These are phyloP conservation scores for Nannochloris sp. DNA, from an alignment of 139 green algal species.

Conservation along the genomic window DNA sequence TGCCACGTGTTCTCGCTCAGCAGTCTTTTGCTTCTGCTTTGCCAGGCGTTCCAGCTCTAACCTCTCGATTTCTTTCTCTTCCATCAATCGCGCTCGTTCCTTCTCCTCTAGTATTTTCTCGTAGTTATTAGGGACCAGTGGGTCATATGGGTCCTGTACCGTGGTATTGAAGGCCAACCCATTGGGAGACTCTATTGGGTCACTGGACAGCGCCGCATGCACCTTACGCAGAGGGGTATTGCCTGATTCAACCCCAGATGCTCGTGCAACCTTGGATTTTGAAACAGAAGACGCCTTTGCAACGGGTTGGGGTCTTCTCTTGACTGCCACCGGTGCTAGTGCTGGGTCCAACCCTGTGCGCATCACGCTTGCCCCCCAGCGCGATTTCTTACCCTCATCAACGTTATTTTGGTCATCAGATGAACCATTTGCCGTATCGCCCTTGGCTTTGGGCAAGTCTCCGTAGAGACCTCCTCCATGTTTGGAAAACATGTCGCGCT, in stretches of 20 bases:
- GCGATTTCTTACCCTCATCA: not conserved
- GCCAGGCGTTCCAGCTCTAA: conserved; percentile 28
- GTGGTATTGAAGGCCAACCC: not conserved
- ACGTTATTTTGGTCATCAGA: not conserved
- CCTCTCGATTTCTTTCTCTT: conserved; percentile 58
- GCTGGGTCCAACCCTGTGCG: not conserved
- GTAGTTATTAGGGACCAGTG: conserved; percentile 83
- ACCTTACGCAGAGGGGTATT: too few relatives aligned
- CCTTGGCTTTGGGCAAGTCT: conserved; percentile 3
- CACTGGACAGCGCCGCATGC: too few relatives aligned
- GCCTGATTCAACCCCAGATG: not conserved
- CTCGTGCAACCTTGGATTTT: not conserved
- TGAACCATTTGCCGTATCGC: not conserved
- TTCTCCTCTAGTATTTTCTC: conserved; percentile 43
- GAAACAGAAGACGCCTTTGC: not conserved
- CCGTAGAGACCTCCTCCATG: conserved; percentile 1
- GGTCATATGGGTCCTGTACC: conserved; percentile 79
- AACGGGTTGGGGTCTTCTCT: too few relatives aligned
- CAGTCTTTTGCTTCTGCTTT: not conserved
- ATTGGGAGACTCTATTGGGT: not conserved
- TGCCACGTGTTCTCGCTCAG: not conserved
- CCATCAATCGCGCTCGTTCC: conserved; percentile 38
- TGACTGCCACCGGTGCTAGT: not conserved
- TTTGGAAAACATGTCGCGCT: not conserved
- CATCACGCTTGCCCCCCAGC: not conserved